phyloP scores from a whole-genome alignment of 192 early-diverging fungal genomes.

The Umbelopsis isabellina region DNA sequence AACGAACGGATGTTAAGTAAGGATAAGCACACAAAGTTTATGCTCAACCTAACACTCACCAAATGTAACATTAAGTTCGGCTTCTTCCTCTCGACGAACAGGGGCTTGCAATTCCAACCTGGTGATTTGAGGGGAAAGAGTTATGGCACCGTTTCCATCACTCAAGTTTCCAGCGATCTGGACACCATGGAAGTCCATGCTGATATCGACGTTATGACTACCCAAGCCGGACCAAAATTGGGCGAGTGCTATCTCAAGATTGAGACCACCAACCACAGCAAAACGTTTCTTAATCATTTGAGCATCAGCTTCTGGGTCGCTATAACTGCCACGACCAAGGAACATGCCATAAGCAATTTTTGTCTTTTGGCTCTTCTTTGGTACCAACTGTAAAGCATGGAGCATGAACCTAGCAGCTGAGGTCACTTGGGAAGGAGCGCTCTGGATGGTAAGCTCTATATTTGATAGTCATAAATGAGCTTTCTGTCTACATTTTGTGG shows the following conservation, averaged over 20 bases:
- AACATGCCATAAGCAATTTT: slow-evolving; percentile 59
- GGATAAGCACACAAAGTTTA: neutral
- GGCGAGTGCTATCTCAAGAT: slow-evolving; percentile 80
- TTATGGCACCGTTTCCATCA: slow-evolving; percentile 43
- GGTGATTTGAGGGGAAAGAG: slow-evolving; percentile 54
- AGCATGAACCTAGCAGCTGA: slow-evolving; percentile 70
- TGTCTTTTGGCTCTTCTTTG: slow-evolving; percentile 65
- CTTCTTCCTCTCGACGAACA: slow-evolving; percentile 72
- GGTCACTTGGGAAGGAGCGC: slow-evolving; percentile 41
- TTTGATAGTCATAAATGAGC: neutral
- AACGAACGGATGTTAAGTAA: neutral
- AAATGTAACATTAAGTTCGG: slow-evolving; percentile 55
- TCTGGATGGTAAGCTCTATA: slow-evolving; percentile 39
- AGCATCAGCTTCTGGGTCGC: slow-evolving; percentile 58
- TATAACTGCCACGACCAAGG: slow-evolving; percentile 65
- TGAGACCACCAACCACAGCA: slow-evolving; percentile 68
- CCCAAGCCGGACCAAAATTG: slow-evolving; percentile 90
- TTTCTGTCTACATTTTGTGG: slow-evolving; percentile 20
- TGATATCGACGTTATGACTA: slow-evolving; percentile 66
- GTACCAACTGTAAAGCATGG: slow-evolving; percentile 75
- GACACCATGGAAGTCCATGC: slow-evolving; percentile 83
- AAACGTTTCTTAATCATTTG: slow-evolving; percentile 57
- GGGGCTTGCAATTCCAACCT: slow-evolving; percentile 73
- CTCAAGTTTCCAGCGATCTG: slow-evolving; percentile 50
- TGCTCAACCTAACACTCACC: slow-evolving; percentile 23